phyloP scores from a whole-genome alignment of 805 yeast species.

The Starmerella bacillaris region DNA sequence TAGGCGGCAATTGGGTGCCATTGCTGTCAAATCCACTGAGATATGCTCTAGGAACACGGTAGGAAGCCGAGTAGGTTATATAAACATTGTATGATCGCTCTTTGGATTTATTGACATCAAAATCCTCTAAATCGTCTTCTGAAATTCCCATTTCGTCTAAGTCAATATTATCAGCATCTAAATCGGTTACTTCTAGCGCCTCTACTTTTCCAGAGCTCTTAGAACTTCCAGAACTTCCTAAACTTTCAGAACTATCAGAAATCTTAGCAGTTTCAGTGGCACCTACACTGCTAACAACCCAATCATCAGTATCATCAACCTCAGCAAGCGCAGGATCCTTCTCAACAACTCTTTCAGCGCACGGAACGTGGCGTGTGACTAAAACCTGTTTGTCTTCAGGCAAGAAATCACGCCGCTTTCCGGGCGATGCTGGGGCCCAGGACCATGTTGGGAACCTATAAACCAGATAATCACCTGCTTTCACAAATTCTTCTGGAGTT shows the following conservation, averaged over 20 bases:
- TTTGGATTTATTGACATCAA: slow-evolving; percentile 1
- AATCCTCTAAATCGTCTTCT: slow-evolving; percentile 1
- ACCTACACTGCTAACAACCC: slow-evolving; percentile 13
- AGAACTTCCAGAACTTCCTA: no score
- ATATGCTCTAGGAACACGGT: slow-evolving; percentile 88
- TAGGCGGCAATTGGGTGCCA: slow-evolving; percentile 74
- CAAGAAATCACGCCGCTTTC: slow-evolving; percentile 45
- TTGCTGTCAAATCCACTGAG: slow-evolving; percentile 68
- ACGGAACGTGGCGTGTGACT: slow-evolving; percentile 79
- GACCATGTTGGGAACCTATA: slow-evolving; percentile 94
- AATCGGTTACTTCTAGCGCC: slow-evolving; percentile 20
- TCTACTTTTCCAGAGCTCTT: slow-evolving; percentile 18
- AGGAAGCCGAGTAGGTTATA: slow-evolving; percentile 84
- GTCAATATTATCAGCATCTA: slow-evolving; percentile 19
- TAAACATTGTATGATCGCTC: slow-evolving; percentile 56
- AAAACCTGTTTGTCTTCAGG: slow-evolving; percentile 77
- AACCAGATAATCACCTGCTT: slow-evolving; percentile 83
- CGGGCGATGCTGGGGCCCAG: slow-evolving; percentile 49
- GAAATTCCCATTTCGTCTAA: slow-evolving; percentile 29
- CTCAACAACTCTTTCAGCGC: slow-evolving; percentile 48
- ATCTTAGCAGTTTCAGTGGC: not conserved
- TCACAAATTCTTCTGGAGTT: slow-evolving; percentile 87
- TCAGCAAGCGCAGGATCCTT: slow-evolving; percentile 14
- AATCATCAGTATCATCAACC: slow-evolving; percentile 29
- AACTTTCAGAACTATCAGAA: not conserved